Evolutionary conservation across 179 eudicot genomes (phyloP).

Genomic region (Beta lomatogona): DNA sequence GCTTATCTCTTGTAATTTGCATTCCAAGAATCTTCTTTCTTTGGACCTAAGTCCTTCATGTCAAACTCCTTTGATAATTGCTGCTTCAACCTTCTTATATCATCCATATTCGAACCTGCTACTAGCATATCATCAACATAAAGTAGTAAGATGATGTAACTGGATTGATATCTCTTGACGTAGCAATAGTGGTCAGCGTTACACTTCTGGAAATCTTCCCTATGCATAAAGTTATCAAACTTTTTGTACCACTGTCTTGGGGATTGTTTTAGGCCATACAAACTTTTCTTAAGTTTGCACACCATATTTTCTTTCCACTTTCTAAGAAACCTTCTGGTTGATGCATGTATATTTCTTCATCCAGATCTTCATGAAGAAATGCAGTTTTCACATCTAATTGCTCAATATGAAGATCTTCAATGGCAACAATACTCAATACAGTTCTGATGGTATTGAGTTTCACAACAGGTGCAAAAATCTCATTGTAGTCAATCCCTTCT

Average conservation of each 20-base stretch:
- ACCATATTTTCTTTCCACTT: neutral
- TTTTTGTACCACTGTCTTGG: neutral
- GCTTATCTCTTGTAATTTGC: conserved; percentile 3
- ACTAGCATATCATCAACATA: conserved; percentile 7
- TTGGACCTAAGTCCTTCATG: neutral
- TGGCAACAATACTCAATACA: neutral
- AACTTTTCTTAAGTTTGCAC: neutral
- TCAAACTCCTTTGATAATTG: conserved; percentile 13
- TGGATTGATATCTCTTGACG: conserved; percentile 4
- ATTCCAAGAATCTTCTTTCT: conserved; percentile 3
- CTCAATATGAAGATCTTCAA: neutral
- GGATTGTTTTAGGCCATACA: conserved; percentile 2
- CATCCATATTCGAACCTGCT: neutral
- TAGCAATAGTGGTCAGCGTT: conserved; percentile 4
- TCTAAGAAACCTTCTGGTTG: neutral
- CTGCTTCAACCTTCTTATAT: neutral
- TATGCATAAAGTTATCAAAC: neutral
- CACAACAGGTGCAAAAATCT: no score
- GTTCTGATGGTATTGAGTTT: neutral
- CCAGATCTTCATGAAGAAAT: neutral
- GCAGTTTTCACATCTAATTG: conserved; percentile 4
- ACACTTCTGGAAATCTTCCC: neutral
- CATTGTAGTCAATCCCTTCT: no score
- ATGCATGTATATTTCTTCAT: conserved; percentile 12
- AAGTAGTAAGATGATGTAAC: conserved; percentile 10